Conservation (phyloP, 129 eudicot genomes). For the Pulicaria dysenterica region DNA sequence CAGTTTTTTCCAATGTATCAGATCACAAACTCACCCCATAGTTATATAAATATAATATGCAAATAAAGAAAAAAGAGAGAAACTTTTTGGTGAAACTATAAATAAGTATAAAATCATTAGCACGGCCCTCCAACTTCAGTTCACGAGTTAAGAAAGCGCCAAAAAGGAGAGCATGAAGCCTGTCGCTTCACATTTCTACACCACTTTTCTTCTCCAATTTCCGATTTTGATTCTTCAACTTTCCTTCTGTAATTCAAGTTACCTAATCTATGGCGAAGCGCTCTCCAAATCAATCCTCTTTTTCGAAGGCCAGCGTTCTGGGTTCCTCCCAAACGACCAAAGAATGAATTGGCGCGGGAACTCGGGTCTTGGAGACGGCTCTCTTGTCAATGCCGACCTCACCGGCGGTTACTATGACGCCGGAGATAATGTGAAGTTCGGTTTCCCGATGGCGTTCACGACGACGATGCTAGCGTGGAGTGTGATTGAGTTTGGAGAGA, state of each 20-base stretch:
- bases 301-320: conserved; percentile 94
- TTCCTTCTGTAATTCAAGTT: conserved; percentile 23
- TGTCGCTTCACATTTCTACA: conserved; percentile 18
- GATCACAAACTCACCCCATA: too few relatives aligned
- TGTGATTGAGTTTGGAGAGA: conserved; percentile 78
- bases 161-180: conserved; percentile 27
- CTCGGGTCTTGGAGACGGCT: conserved; percentile 84
- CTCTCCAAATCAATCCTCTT: conserved; percentile 72
- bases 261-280: conserved; percentile 73
- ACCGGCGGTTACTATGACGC: conserved; percentile 98
- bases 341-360: conserved; percentile 67
- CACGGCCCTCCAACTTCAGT: too few relatives aligned
- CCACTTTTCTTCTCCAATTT: conserved; percentile 19
- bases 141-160: background rate
- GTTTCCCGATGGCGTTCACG: conserved; percentile 93
- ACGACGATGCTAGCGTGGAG: conserved; percentile 98
- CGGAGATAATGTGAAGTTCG: conserved; percentile 85
- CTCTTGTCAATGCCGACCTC: conserved; percentile 50
- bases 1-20: too few relatives aligned
- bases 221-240: conserved; percentile 13
- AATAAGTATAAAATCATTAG: too few relatives aligned
- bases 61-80: too few relatives aligned
- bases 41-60: too few relatives aligned
- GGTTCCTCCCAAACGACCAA: conserved; percentile 74
- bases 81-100: too few relatives aligned